Conservation (phyloP, 169 alveolate species). For the Theileria sp. region DNA sequence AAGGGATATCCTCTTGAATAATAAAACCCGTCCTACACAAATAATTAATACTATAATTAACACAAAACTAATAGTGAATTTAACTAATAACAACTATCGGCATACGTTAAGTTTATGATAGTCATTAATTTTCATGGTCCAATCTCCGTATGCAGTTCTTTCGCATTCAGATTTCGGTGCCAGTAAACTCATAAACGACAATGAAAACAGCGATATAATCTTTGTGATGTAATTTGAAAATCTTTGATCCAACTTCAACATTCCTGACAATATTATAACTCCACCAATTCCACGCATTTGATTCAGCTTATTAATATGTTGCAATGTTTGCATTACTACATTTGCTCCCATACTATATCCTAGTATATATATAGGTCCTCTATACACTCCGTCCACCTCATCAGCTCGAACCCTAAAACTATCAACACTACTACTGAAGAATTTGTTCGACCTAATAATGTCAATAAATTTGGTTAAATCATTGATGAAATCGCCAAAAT, state of each 20-base stretch:
- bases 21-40: background rate
- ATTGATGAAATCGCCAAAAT: background rate
- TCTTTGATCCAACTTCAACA: background rate
- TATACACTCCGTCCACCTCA: no score
- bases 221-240: background rate
- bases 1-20: background rate
- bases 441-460: background rate
- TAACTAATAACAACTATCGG: background rate
- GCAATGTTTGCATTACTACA: background rate
- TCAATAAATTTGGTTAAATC: background rate
- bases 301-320: background rate
- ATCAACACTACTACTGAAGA: background rate
- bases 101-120: background rate
- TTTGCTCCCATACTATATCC: background rate
- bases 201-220: background rate
- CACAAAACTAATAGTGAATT: no score
- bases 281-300: background rate
- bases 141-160: background rate
- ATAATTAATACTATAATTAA: background rate
- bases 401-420: background rate
- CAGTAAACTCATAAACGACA: background rate
- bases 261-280: background rate
- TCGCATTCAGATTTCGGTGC: background rate
- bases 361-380: background rate
- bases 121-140: constrained; percentile 1